phyloP scores from a whole-genome alignment of 1,284 basidiomycete species.

The Melampsora americana region DNA sequence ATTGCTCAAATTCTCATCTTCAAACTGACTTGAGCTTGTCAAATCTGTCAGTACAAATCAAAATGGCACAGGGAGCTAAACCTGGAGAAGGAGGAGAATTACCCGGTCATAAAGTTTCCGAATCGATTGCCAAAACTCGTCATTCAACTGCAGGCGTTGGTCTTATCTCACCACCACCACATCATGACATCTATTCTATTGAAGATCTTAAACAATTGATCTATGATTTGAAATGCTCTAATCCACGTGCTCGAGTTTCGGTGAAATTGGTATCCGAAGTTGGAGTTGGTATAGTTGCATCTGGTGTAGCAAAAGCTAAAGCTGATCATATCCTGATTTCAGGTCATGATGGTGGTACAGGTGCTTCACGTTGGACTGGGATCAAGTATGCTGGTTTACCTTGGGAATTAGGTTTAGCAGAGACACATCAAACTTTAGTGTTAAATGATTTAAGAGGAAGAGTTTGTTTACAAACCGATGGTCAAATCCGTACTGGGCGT shows the following conservation, averaged over 20 bases:
- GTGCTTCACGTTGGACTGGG: slow-evolving; percentile 92
- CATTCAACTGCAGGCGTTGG: slow-evolving; percentile 95
- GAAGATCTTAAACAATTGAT: slow-evolving; percentile 88
- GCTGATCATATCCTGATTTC: slow-evolving; percentile 94
- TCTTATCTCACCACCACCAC: slow-evolving; percentile 89
- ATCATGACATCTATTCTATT: slow-evolving; percentile 96
- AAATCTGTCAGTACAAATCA: slow-evolving; percentile 69
- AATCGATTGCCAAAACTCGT: slow-evolving; percentile 86
- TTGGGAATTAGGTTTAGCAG: slow-evolving; percentile 92
- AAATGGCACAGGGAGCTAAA: slow-evolving; percentile 97
- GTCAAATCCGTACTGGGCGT: slow-evolving; percentile 87
- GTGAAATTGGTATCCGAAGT: slow-evolving; percentile 97
- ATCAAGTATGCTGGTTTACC: slow-evolving; percentile 96
- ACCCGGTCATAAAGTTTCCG: slow-evolving; percentile 90
- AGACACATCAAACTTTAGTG: slow-evolving; percentile 93
- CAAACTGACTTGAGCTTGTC: neutral
- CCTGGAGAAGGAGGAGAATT: slow-evolving; percentile 94
- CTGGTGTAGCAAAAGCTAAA: slow-evolving; percentile 92
- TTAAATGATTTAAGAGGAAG: slow-evolving; percentile 90
- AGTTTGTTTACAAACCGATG: slow-evolving; percentile 91
- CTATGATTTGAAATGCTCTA: slow-evolving; percentile 91
- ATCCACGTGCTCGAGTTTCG: slow-evolving; percentile 84
- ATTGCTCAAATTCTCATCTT: neutral
- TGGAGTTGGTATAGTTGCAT: slow-evolving; percentile 92
- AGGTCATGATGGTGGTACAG: slow-evolving; percentile 92